Evolutionary conservation across 306 rosid species (phyloP), one percentile per base, ranked within the genome.

Genomic region (Gillenia trifoliata): DNA sequence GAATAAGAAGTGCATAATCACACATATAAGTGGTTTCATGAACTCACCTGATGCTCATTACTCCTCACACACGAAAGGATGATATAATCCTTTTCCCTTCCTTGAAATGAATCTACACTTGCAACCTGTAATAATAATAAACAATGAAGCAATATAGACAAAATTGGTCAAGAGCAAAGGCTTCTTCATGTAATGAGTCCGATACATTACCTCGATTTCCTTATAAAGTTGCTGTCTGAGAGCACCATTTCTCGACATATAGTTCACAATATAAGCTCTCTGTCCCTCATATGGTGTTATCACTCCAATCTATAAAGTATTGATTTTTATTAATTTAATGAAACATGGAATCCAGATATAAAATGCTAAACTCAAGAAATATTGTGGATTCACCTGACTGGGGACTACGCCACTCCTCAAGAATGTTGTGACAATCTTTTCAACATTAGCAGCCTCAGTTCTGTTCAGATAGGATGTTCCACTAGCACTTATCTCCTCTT

Each of bases 371-470:
- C 72, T 11, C 30, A 76, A 68, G 23, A n/a, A 49, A 66, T 8
- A 20, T 52, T 50, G 54, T 20, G 67, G 49, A 68, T 45, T 74
- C 81, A 90, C 99, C 99, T 95, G 99, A 76, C 92, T 89, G 26
- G 99, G 99, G 34, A 95, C 91, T 29, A 95, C 98, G 40, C 99
- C 98, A 80, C 99, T 95, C 86, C 95, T 89, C 70, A 95, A 85
- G 90, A 95, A 95, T 71, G 99, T 95, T 60, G 98, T 95, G 40
- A 95, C 99, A 83, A 95, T 95, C 89, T 95, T 95, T 79, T 95
- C 99, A 52, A 95, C 99, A 76, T 95, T 95, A 73, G 99, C 98
- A 77, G 99, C 99, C 88, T 95, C 99, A 3, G 99, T 95, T 86
- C 99, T 90, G 85, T 95, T 95, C 59, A 95, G 81, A 76, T 95